A percentile compares a stretch with the other conserved stretches of the same genome.
Conservation (phyloP, 1,284 basidiomycete genomes). For the Thecaphora thlaspeos region DNA sequence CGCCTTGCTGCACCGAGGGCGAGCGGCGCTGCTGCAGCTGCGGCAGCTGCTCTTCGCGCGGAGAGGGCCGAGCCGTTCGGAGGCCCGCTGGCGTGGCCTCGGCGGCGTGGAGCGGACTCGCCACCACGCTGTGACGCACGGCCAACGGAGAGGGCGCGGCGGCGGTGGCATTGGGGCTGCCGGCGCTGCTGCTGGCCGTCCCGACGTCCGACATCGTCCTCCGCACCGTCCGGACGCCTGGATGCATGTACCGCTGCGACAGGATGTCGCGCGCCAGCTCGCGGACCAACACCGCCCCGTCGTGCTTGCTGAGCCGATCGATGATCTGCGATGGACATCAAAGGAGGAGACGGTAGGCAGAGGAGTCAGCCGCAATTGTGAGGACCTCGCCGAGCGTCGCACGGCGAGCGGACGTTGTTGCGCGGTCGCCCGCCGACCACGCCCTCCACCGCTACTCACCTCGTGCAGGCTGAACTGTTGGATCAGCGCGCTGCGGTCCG, state of each 20-base stretch:
- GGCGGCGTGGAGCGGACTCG: too few species aligned
- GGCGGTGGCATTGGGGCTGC: too few species aligned
- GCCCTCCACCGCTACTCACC: slow-evolving; percentile 4
- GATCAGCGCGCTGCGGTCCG: slow-evolving; percentile 54
- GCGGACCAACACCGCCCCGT: slow-evolving; percentile 64
- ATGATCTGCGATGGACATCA: slow-evolving; percentile 12
- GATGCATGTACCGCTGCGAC: slow-evolving; percentile 20
- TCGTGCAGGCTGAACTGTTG: slow-evolving; percentile 41
- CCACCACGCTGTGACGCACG: too few species aligned
- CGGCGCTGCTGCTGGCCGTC: background rate
- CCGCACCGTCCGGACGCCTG: slow-evolving; percentile 16
- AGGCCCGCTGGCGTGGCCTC: too few species aligned
- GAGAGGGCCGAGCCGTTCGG: too few species aligned
- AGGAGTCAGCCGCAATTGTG: too few species aligned
- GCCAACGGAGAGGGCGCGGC: too few species aligned
- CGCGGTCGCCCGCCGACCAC: too few species aligned
- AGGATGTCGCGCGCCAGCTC: slow-evolving; percentile 49
- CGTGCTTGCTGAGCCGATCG: slow-evolving; percentile 38
- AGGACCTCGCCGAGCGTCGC: too few species aligned
- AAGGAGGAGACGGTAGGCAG: background rate
- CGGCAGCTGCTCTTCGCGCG: background rate
- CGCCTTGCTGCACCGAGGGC: background rate
- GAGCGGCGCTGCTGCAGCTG: background rate
- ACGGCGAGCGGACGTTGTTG: too few species aligned
- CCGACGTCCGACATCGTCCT: slow-evolving; percentile 25